Evolutionary conservation across 768 basidiomycete genomes (phyloP).

Genomic region (Termitomyces sp.): DNA sequence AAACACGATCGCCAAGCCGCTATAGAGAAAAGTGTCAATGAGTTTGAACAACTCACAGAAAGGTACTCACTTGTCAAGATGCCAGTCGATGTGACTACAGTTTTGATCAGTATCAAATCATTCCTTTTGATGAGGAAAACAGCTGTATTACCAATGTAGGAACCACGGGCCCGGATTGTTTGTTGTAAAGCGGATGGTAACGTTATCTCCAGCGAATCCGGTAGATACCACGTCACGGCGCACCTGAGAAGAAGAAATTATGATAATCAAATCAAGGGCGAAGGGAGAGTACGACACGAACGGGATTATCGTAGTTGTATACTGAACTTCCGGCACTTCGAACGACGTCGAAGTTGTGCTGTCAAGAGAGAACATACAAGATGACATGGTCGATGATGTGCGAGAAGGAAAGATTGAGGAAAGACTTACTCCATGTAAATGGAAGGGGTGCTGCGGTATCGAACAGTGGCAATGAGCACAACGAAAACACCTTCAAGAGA

Average conservation of each 20-base stretch:
- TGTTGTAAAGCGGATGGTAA: slow-evolving; percentile 34
- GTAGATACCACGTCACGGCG: slow-evolving; percentile 20
- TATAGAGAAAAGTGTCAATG: not conserved
- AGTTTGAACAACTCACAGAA: too few species aligned
- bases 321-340: slow-evolving; percentile 21
- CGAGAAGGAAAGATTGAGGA: too few species aligned
- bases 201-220: slow-evolving; percentile 15
- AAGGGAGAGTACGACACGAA: slow-evolving; percentile 1
- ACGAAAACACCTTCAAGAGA: not conserved
- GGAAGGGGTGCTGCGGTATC: slow-evolving; percentile 18
- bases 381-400: too few species aligned
- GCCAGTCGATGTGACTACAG: slow-evolving; percentile 4
- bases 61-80: slow-evolving; percentile 1
- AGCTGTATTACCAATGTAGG: not conserved
- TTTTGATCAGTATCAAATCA: not conserved
- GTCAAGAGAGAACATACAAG: not conserved
- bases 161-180: slow-evolving; percentile 31
- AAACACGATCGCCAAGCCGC: not conserved
- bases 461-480: not conserved
- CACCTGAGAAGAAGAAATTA: not conserved
- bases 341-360: slow-evolving; percentile 33
- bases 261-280: not conserved
- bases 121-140: not conserved
- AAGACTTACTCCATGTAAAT: slow-evolving; percentile 16
- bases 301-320: slow-evolving; percentile 41